phyloP scores from a whole-genome alignment of 2,329 filamentous ascomycete genomes.

The Cercospora sojina region DNA sequence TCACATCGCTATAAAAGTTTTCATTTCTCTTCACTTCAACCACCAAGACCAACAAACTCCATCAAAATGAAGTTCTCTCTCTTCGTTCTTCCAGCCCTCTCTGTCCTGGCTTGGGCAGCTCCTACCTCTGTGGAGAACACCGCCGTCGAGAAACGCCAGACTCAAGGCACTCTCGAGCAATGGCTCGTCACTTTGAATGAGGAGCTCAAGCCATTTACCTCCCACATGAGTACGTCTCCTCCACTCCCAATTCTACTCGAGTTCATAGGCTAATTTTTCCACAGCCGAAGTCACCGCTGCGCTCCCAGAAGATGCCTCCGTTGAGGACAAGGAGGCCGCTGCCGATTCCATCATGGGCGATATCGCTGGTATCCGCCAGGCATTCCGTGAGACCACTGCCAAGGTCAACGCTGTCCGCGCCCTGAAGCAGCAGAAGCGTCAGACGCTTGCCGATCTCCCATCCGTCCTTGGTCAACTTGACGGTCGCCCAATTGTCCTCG shows the following conservation, averaged over 20 bases:
- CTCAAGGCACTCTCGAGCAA: background rate
- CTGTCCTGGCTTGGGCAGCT: constrained; percentile 19
- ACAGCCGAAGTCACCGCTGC: background rate
- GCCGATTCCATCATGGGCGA: constrained; percentile 6
- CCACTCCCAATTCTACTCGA: too few species aligned
- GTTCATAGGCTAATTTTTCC: too few species aligned
- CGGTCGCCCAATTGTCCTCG: constrained; percentile 15
- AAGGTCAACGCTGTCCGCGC: constrained; percentile 1
- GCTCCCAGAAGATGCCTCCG: background rate
- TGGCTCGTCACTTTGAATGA: background rate
- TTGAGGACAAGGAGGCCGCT: constrained; percentile 11
- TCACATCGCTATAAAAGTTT: background rate
- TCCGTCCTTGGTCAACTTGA: constrained; percentile 17
- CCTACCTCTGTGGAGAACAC: constrained; percentile 5
- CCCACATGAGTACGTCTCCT: background rate
- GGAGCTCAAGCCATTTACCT: background rate
- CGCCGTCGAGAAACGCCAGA: constrained; percentile 14
- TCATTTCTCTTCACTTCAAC: background rate
- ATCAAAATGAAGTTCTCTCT: constrained; percentile 23
- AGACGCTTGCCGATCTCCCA: constrained; percentile 6
- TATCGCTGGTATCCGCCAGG: constrained; percentile 21
- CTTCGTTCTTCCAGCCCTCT: constrained; percentile 22
- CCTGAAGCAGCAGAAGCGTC: constrained; percentile 8
- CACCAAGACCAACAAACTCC: constrained; percentile 3
- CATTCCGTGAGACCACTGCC: constrained; percentile 22